Base-by-base conservation (phyloP, 768 basidiomycete species). In the Lactifluus subvellereus region DNA sequence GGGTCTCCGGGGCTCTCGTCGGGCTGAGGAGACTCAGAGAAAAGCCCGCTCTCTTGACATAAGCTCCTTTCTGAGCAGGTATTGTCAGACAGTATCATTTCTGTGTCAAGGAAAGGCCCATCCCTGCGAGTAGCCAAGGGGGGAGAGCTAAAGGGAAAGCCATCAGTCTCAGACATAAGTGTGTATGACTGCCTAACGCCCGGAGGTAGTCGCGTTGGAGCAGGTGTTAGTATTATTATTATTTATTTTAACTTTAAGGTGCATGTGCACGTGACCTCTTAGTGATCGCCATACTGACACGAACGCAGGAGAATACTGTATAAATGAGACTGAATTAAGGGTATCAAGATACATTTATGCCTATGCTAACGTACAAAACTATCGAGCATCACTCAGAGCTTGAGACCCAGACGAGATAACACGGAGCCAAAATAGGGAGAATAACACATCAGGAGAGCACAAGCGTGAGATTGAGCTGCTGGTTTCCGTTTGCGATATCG, bases 291-390 rank as follows among this genome's bases (percentile, higher is more conserved):
- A 22, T 22, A 27, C 27, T 3, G 27, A 27, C 27, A 27, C 27
- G 27, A 27, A 27, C 27, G 35, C 10, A 37, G 10, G 35, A 37
- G 35, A 37, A 37, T 37, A 11, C 27, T 27, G 27, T 27, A 27
- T 27, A 8, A 43, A 43, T n/a, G 43, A 43, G 18, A 43, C 16
- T 56, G 10, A 4, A 45, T 57, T 56, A 56, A 20, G 14, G 30
- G n/a, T 50, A 50, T 61, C 10, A 8, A 20, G 14, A 32, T 40
- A 9, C 14, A 6, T 43, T 27, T 45, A 57, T 14, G 9, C 14
- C 37, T 43, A n/a, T 43, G 54, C 27, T 52, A 62, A 57, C 33
- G 37, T 57, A 57, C 61, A 61, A 40, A 30, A 14, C 50, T 22
- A 45, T 57, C 18, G 42, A 57, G 50, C 33, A 18, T 57, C 54